phyloP scores from a whole-genome alignment of 2,329 filamentous ascomycete species.

The Aspergillus sp. region DNA sequence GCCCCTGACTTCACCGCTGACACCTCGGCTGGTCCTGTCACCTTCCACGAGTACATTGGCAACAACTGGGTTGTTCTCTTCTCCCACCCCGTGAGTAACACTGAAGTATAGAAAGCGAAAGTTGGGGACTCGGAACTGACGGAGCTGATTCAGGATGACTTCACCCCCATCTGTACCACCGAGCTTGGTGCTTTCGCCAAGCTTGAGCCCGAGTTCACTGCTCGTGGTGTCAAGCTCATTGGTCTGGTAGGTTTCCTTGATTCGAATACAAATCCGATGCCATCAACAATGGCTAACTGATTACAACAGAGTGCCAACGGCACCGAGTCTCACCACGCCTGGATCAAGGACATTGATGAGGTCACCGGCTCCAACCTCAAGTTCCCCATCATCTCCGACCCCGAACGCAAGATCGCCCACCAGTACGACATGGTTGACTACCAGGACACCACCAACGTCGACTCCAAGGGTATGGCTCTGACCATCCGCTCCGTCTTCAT shows the following conservation, averaged over 20 bases:
- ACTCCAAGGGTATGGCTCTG: constrained; percentile 76
- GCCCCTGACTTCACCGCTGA: constrained; percentile 67
- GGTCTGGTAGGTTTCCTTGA: constrained; percentile 53
- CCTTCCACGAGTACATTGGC: constrained; percentile 69
- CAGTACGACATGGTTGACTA: constrained; percentile 82
- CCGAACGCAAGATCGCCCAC: constrained; percentile 71
- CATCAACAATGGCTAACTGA: constrained; percentile 1
- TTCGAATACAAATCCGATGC: too few species aligned
- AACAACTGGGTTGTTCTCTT: constrained; percentile 67
- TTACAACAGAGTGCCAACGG: constrained; percentile 65
- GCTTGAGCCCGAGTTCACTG: constrained; percentile 82
- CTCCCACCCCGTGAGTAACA: constrained; percentile 55
- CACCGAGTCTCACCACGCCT: constrained; percentile 74
- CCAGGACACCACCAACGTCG: constrained; percentile 78
- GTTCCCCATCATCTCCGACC: constrained; percentile 81
- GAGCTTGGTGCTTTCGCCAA: constrained; percentile 93
- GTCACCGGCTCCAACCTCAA: constrained; percentile 65
- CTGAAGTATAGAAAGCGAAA: neutral
- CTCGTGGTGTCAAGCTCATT: constrained; percentile 85
- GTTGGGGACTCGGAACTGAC: neutral
- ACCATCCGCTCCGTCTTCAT: constrained; percentile 94
- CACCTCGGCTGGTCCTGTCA: constrained; percentile 61
- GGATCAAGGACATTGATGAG: constrained; percentile 87
- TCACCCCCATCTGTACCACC: constrained; percentile 93
- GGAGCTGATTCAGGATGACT: constrained; percentile 53